Evolutionary conservation across 192 early-diverging fungal genomes (phyloP).

Genomic region (Rhizophagus clarus): DNA sequence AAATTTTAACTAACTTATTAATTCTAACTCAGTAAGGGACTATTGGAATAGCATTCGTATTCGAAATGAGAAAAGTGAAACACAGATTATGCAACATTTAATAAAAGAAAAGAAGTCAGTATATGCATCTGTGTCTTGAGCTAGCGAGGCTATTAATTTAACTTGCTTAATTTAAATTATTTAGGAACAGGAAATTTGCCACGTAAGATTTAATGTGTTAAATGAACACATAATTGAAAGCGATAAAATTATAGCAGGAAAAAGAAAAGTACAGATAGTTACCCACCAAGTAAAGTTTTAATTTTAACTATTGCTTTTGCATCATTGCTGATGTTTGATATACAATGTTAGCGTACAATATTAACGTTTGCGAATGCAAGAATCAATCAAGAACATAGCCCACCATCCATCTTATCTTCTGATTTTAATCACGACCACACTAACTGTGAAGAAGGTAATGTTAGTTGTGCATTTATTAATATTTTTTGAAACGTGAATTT

Average conservation of each 20-base stretch:
- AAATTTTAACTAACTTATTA: constrained; percentile 30
- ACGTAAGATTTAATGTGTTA: constrained; percentile 26
- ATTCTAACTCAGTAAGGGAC: constrained; percentile 2
- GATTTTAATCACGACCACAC: background rate
- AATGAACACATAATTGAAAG: constrained; percentile 28
- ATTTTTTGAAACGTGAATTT: too few relatives aligned
- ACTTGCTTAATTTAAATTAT: constrained; percentile 23
- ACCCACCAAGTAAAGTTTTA: too few relatives aligned
- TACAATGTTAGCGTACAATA: too few relatives aligned
- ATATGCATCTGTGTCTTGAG: constrained; percentile 7
- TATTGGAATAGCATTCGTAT: constrained; percentile 23
- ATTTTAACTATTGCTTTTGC: too few relatives aligned
- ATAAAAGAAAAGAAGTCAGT: constrained; percentile 26
- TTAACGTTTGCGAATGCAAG: too few relatives aligned
- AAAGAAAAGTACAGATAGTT: too few relatives aligned
- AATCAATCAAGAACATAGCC: too few relatives aligned
- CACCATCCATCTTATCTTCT: too few relatives aligned
- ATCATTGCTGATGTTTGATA: too few relatives aligned
- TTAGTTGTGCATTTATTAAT: too few relatives aligned
- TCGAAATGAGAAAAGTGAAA: constrained; percentile 13
- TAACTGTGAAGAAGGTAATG: background rate
- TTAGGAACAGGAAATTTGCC: constrained; percentile 30
- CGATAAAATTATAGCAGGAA: constrained; percentile 13
- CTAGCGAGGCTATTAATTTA: constrained; percentile 23
- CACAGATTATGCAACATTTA: constrained; percentile 16